Evolutionary conservation across 805 yeast genomes (phyloP).

Genomic region (Saccharomyces eubayanus): DNA sequence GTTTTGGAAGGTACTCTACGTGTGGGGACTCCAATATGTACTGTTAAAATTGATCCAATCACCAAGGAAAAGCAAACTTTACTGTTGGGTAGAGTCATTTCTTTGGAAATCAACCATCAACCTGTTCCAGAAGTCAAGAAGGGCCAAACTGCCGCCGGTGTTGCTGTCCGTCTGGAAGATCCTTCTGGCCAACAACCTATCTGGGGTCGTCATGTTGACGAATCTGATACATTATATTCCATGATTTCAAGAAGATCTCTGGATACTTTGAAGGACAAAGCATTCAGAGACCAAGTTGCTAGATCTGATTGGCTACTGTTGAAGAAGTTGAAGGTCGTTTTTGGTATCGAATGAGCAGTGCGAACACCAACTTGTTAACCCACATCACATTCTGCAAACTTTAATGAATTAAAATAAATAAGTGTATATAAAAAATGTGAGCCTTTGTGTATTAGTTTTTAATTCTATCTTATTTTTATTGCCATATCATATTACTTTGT

Average conservation of each 20-base stretch:
- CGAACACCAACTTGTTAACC: background rate
- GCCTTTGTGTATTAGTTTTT: background rate
- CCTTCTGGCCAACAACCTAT: conserved; percentile 89
- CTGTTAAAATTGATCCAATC: conserved; percentile 80
- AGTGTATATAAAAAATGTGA: background rate
- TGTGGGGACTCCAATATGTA: conserved; percentile 91
- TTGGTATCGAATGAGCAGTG: conserved; percentile 52
- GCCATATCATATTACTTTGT: background rate
- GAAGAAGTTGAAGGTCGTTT: conserved; percentile 77
- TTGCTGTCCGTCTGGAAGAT: conserved; percentile 93
- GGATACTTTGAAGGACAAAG: conserved; percentile 96
- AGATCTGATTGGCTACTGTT: conserved; percentile 94
- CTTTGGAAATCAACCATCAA: conserved; percentile 95
- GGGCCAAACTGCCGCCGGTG: conserved; percentile 97
- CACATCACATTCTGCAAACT: background rate
- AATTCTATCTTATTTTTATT: background rate
- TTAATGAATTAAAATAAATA: background rate
- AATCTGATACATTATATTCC: conserved; percentile 84
- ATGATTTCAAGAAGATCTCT: conserved; percentile 81
- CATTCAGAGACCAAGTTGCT: conserved; percentile 88
- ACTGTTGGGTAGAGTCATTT: conserved; percentile 73
- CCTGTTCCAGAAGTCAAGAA: conserved; percentile 71
- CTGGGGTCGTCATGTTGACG: conserved; percentile 99
- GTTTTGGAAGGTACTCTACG: conserved; percentile 84
- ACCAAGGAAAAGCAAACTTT: conserved; percentile 67